phyloP scores from a whole-genome alignment of 2,329 filamentous ascomycete species.

The Pseudogymnoascus sp. region DNA sequence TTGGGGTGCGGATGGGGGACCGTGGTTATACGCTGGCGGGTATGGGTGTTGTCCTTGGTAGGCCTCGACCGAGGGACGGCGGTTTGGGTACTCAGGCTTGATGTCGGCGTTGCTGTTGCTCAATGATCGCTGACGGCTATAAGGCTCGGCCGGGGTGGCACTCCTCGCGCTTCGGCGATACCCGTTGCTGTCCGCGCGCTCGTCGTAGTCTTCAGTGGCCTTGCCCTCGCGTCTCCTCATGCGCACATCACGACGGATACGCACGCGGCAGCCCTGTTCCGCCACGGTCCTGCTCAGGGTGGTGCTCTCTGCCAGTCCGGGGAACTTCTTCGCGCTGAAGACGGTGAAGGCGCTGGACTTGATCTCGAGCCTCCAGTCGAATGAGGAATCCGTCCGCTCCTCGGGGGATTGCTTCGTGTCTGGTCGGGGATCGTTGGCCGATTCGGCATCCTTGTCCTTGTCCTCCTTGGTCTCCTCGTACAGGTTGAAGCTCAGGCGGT shows the following conservation, averaged over 20 bases:
- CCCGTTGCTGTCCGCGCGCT: slow-evolving; percentile 55
- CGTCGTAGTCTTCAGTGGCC: slow-evolving; percentile 39
- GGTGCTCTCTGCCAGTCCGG: slow-evolving; percentile 84
- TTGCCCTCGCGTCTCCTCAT: slow-evolving; percentile 81
- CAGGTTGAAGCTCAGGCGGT: slow-evolving; percentile 82
- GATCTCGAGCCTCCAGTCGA: slow-evolving; percentile 82
- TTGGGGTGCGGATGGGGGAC: slow-evolving; percentile 19
- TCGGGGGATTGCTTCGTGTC: slow-evolving; percentile 17
- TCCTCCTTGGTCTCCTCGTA: slow-evolving; percentile 88
- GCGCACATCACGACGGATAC: slow-evolving; percentile 86
- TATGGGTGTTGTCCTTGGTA: slow-evolving; percentile 23
- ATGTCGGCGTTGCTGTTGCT: slow-evolving; percentile 50
- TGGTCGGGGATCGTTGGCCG: slow-evolving; percentile 25
- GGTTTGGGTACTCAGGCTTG: slow-evolving; percentile 32
- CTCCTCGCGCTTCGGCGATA: slow-evolving; percentile 35
- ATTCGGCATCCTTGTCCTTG: slow-evolving; percentile 60
- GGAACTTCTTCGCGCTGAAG: slow-evolving; percentile 97
- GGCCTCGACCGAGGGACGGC: slow-evolving; percentile 42
- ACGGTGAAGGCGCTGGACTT: slow-evolving; percentile 82
- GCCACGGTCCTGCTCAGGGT: slow-evolving; percentile 81
- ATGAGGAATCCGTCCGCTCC: slow-evolving; percentile 42
- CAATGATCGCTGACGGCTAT: slow-evolving; percentile 45
- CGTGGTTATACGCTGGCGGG: slow-evolving; percentile 19
- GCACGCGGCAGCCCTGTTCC: slow-evolving; percentile 92
- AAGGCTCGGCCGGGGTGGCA: slow-evolving; percentile 18